phyloP scores from a whole-genome alignment of 2,329 filamentous ascomycete genomes.

The Sporothrix brasiliensis region DNA sequence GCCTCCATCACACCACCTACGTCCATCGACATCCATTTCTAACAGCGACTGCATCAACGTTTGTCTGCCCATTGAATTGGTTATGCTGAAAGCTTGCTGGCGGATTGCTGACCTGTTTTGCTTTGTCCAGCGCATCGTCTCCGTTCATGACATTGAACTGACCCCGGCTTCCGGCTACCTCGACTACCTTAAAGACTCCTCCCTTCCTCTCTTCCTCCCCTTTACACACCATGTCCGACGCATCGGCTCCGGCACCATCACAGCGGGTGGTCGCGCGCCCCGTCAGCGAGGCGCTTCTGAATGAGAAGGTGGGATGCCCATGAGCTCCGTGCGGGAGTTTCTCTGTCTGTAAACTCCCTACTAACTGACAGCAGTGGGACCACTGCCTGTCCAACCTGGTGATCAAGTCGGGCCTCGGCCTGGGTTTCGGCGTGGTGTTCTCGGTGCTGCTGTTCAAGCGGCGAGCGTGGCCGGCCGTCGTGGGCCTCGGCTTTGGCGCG shows the following conservation, averaged over 20 bases:
- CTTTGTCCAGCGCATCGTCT: neutral
- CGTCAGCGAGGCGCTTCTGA: conserved; percentile 95
- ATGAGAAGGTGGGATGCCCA: conserved; percentile 80
- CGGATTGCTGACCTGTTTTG: neutral
- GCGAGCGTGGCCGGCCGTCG: conserved; percentile 94
- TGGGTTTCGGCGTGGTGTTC: conserved; percentile 97
- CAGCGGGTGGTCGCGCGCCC: conserved; percentile 72
- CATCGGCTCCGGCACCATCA: conserved; percentile 57
- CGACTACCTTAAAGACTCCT: neutral
- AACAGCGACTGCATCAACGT: conserved; percentile 15
- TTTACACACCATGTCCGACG: conserved; percentile 56
- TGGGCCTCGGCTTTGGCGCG: conserved; percentile 92
- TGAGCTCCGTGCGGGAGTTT: too few species aligned
- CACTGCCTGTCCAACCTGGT: conserved; percentile 96
- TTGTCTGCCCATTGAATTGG: neutral
- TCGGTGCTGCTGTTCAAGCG: conserved; percentile 98
- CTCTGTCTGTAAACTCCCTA: conserved; percentile 30
- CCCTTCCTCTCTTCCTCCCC: conserved; percentile 13
- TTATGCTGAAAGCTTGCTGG: neutral
- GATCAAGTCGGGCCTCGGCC: conserved; percentile 93
- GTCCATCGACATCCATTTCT: conserved; percentile 1
- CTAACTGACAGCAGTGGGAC: conserved; percentile 72
- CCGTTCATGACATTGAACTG: neutral
- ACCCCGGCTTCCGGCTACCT: neutral
- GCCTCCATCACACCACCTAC: neutral